Evolutionary conservation across 2,329 filamentous ascomycete species (phyloP).

Genomic region (Aphanocladium album): DNA sequence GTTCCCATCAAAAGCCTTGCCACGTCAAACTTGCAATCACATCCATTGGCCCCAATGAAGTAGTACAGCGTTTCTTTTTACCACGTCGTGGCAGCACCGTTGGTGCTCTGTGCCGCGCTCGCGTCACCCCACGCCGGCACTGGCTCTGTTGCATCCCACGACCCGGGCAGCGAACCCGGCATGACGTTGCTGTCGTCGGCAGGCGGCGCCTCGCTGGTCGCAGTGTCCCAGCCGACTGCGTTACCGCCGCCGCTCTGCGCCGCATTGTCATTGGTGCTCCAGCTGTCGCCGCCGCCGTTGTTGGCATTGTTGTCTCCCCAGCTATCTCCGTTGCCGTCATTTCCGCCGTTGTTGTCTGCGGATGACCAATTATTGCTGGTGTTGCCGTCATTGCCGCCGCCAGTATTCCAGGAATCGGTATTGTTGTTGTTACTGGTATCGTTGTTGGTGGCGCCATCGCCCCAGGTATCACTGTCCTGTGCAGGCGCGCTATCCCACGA

Average conservation of each 20-base stretch:
- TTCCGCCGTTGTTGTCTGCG: neutral
- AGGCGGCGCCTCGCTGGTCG: neutral
- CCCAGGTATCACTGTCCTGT: neutral
- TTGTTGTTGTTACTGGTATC: neutral
- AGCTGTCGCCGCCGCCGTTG: slow-evolving; percentile 2
- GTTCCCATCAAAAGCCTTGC: neutral
- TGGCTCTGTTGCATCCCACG: slow-evolving; percentile 1
- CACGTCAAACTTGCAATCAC: too few species aligned
- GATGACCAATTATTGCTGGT: neutral
- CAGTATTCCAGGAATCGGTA: neutral
- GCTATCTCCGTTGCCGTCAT: slow-evolving; percentile 2
- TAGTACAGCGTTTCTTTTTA: too few species aligned
- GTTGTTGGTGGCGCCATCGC: neutral
- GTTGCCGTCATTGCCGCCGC: neutral
- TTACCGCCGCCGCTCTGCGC: neutral
- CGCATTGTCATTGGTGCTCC: neutral
- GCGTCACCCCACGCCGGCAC: slow-evolving; percentile 26
- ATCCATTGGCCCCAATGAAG: too few species aligned
- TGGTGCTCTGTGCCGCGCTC: slow-evolving; percentile 27
- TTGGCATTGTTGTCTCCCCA: slow-evolving; percentile 5
- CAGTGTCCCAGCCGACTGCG: neutral
- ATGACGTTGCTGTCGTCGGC: slow-evolving; percentile 23
- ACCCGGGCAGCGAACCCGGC: slow-evolving; percentile 27
- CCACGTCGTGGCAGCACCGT: slow-evolving; percentile 21
- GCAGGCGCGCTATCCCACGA: neutral